Percentiles rank a stretch among this genome's conserved stretches.
Evolutionary conservation across 768 basidiomycete species (phyloP).

Genomic region (Termitomyces sp.): DNA sequence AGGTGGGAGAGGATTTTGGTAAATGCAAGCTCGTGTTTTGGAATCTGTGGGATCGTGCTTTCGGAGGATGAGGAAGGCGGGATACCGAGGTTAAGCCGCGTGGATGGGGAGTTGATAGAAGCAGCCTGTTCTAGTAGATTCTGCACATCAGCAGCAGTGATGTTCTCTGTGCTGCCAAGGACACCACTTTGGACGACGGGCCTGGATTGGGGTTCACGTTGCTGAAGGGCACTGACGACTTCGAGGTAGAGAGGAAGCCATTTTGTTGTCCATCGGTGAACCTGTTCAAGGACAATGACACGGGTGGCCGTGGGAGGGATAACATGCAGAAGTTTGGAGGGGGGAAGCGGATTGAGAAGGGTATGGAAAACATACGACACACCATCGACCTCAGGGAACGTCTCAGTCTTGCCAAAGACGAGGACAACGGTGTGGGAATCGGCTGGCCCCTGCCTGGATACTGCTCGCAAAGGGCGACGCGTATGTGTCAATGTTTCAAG

Average conservation of each 20-base stretch:
- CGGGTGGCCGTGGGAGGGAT: slow-evolving; percentile 61
- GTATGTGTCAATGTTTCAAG: slow-evolving; percentile 59
- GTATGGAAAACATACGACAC: slow-evolving; percentile 61
- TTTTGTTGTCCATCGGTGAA: slow-evolving; percentile 69
- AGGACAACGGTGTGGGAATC: slow-evolving; percentile 68
- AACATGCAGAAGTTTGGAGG: slow-evolving; percentile 46
- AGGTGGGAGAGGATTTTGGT: slow-evolving; percentile 82
- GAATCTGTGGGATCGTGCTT: slow-evolving; percentile 51
- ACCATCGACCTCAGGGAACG: slow-evolving; percentile 44
- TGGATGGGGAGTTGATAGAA: slow-evolving; percentile 26
- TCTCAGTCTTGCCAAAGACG: slow-evolving; percentile 51
- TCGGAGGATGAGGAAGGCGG: slow-evolving; percentile 22
- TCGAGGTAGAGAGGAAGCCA: slow-evolving; percentile 90
- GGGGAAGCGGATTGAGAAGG: slow-evolving; percentile 68
- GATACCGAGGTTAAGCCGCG: slow-evolving; percentile 47
- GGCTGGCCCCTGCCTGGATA: slow-evolving; percentile 44
- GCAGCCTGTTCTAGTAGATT: slow-evolving; percentile 44
- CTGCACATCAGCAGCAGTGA: slow-evolving; percentile 40
- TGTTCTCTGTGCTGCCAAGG: slow-evolving; percentile 44
- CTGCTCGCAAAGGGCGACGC: slow-evolving; percentile 55
- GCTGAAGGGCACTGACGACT: slow-evolving; percentile 66
- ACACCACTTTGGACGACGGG: slow-evolving; percentile 58
- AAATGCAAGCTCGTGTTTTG: slow-evolving; percentile 88
- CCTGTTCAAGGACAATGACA: slow-evolving; percentile 81
- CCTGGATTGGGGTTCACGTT: slow-evolving; percentile 40